Conservation (phyloP, 805 yeast genomes). For the Yarrowia sp. region DNA sequence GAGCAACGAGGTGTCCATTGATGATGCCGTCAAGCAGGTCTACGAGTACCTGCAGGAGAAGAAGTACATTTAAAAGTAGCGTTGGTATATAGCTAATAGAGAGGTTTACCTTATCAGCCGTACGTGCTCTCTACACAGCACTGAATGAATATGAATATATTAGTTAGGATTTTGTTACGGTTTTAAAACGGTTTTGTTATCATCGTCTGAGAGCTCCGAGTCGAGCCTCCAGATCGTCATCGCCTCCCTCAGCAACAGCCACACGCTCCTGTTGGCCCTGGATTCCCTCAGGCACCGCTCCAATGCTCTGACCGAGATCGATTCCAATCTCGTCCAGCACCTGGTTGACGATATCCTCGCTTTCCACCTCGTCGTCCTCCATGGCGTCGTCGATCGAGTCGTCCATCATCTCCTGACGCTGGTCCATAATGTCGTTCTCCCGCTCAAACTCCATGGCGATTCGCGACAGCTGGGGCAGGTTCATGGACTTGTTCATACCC, state of each 20-base stretch:
- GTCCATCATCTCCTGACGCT: conserved; percentile 97
- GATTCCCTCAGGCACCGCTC: conserved; percentile 47
- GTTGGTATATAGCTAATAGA: too few relatives aligned
- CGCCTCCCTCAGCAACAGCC: conserved; percentile 61
- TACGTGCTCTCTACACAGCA: too few relatives aligned
- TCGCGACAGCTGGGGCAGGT: conserved; percentile 79
- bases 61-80: conserved; percentile 1
- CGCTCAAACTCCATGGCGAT: conserved; percentile 94
- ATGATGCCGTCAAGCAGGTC: conserved; percentile 75
- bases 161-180: not conserved
- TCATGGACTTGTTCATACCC: conserved; percentile 87
- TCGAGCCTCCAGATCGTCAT: conserved; percentile 87
- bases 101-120: too few relatives aligned
- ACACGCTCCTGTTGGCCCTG: conserved; percentile 42
- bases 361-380: conserved; percentile 78
- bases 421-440: conserved; percentile 96
- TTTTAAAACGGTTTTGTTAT: too few relatives aligned
- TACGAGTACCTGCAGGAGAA: conserved; percentile 49
- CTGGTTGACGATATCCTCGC: conserved; percentile 84
- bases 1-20: conserved; percentile 68
- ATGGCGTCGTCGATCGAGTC: conserved; percentile 96
- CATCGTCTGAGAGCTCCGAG: conserved; percentile 74
- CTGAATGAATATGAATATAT: too few relatives aligned
- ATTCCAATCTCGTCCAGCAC: conserved; percentile 96
- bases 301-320: conserved; percentile 57